Evolutionary conservation across 1,139 yeast genomes (phyloP), one percentile per base, ranked within the genome.

Genomic region (Suhomyces ambrosiae): DNA sequence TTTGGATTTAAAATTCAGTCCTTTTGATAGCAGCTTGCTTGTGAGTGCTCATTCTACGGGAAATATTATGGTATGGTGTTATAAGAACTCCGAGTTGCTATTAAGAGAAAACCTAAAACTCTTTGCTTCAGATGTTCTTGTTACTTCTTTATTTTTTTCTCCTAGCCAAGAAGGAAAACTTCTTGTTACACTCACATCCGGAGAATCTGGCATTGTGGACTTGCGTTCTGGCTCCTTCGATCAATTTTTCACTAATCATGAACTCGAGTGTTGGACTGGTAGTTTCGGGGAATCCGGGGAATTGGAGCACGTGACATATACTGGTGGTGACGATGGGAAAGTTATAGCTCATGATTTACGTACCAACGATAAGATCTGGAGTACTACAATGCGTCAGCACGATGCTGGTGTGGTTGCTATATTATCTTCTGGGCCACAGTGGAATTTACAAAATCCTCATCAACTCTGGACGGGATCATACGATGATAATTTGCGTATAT

Each of bases 301-400:
- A 5, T 54, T 83, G 17, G 56, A 68, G 7, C 65, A 80, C 43
- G 81, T 86, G 0, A 71, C 88, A 0, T 85, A 81, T 52, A 80
- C 96, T 2, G 98, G 97, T 2, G 97, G 97, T 10, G 98, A 92
- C 58, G 97, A 92, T 60, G 75, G 85, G 5, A 68, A 71, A 17
- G 61, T 92, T 9, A 78, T 82, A 15, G 92, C 94, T 1, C 90
- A 84, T 54, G 97, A 89, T 57, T 40, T 76, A 9, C 65, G 96
- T 32, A 61, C 73, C 0, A 47, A 52, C 2, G 57, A 51, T 14
- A 47, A 58, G 4, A 65, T 86, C 1, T 88, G 90, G 75, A 36
- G 57, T 65, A 68, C 77, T 11, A 72, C 80, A 10, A 61, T 60
- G 26, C 70, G 86, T 38, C 72, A 66, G 39, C 97, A 89, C 56